Percentiles rank a stretch among this genome's conserved stretches.
Conservation (phyloP, 108 stramenopile species). For the Skeletonema costatum region DNA sequence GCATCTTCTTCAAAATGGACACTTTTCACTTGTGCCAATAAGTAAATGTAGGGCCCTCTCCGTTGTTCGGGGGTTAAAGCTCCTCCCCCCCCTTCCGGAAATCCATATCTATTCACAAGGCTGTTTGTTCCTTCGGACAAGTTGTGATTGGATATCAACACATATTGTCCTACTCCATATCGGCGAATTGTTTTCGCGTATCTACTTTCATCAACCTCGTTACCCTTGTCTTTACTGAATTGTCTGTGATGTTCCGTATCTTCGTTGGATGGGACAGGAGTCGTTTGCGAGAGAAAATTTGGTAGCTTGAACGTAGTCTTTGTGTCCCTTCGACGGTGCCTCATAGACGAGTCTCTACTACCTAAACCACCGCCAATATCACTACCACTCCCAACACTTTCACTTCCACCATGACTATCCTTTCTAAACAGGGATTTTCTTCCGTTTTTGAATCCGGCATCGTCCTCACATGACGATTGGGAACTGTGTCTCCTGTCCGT, state of each 20-base stretch:
- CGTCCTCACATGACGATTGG: neutral
- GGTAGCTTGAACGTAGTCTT: neutral
- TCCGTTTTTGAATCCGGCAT: neutral
- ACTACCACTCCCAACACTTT: neutral
- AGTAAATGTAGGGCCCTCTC: conserved; percentile 67
- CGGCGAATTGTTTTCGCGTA: conserved; percentile 5
- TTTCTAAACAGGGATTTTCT: neutral
- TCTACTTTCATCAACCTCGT: neutral
- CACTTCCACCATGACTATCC: neutral
- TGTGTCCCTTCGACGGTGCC: neutral
- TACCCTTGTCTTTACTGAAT: neutral
- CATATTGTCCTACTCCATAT: conserved; percentile 34
- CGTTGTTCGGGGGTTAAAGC: conserved; percentile 53
- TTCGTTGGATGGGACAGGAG: neutral
- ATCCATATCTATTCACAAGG: conserved; percentile 63
- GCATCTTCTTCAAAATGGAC: conserved; percentile 78
- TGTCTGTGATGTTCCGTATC: neutral
- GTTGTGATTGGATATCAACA: conserved; percentile 39
- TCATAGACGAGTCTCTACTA: neutral
- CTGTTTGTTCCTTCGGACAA: neutral
- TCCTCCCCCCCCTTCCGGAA: conserved; percentile 56
- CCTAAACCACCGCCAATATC: neutral
- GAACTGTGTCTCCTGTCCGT: neutral
- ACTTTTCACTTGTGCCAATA: conserved; percentile 58
- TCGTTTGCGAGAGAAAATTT: neutral